Percentiles rank a stretch among this genome's conserved stretches.
These are phyloP conservation scores for Aspergillus carlsbadensis DNA, from an alignment of 495 filamentous ascomycete genomes.

Conservation along the genomic window DNA sequence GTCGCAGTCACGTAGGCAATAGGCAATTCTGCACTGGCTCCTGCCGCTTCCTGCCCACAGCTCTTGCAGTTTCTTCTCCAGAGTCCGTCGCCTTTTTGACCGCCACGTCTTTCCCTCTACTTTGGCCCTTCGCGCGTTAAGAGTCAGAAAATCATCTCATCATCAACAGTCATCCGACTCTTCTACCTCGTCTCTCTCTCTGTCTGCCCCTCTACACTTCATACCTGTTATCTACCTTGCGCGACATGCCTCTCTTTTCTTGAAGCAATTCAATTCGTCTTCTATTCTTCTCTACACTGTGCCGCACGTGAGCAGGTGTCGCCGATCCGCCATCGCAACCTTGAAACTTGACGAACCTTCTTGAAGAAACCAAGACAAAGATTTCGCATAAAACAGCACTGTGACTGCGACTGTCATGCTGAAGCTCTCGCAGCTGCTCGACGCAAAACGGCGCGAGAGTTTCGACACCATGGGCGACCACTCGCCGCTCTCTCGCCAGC, in stretches of 20 bases:
- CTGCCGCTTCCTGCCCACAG: constrained; percentile 15
- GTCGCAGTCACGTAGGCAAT: background rate
- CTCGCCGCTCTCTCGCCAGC: constrained; percentile 18
- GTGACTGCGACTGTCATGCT: constrained; percentile 18
- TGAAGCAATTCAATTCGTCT: background rate
- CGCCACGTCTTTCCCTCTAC: constrained; percentile 21
- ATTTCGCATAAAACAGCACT: background rate
- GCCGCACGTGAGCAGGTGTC: constrained; percentile 19
- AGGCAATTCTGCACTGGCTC: constrained; percentile 8
- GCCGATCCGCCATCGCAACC: constrained; percentile 12
- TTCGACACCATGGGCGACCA: constrained; percentile 25
- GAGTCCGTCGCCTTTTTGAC: constrained; percentile 12
- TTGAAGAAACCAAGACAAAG: too few relatives aligned
- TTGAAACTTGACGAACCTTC: background rate
- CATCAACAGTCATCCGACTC: background rate
- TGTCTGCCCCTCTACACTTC: constrained; percentile 1
- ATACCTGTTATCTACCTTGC: background rate
- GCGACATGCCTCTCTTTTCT: constrained; percentile 10
- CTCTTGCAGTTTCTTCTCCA: constrained; percentile 4
- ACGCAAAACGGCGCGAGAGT: constrained; percentile 28
- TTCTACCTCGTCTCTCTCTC: background rate
- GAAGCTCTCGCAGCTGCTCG: constrained; percentile 29
- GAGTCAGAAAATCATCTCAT: constrained; percentile 12
- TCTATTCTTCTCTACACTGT: constrained; percentile 8
- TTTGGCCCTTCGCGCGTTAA: constrained; percentile 5